phyloP scores from a whole-genome alignment of 2,329 filamentous ascomycete genomes.

The Alternaria sp. region DNA sequence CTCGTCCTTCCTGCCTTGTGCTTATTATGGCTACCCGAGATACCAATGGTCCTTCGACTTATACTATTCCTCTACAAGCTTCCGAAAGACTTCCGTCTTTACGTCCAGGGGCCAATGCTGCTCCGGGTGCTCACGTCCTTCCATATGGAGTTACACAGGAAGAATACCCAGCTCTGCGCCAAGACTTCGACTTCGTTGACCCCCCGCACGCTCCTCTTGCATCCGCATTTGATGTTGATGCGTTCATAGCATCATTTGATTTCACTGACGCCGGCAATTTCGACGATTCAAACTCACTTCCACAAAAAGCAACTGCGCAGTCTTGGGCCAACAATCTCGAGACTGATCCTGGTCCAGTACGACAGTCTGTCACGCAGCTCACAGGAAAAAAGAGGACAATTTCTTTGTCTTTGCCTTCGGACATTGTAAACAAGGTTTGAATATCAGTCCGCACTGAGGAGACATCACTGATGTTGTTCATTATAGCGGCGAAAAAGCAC shows the following conservation, averaged over 20 bases:
- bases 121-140: background rate
- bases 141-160: background rate
- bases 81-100: background rate
- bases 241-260: background rate
- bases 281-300: background rate
- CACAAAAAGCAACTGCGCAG: background rate
- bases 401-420: background rate
- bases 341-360: background rate
- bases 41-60: background rate
- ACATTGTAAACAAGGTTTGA: background rate
- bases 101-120: background rate
- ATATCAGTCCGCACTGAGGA: background rate
- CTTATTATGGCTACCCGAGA: background rate
- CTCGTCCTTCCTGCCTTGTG: background rate
- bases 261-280: background rate
- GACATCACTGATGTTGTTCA: background rate
- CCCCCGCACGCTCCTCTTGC: too few relatives aligned
- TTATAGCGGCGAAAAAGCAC: background rate
- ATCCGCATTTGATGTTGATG: background rate
- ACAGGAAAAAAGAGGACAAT: background rate
- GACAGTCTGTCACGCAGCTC: background rate
- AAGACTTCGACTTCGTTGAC: background rate
- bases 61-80: background rate
- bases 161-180: background rate
- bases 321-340: background rate